These are phyloP conservation scores for Xerocomus nothofagi DNA, from an alignment of 1,284 basidiomycete species.

Conservation along the genomic window DNA sequence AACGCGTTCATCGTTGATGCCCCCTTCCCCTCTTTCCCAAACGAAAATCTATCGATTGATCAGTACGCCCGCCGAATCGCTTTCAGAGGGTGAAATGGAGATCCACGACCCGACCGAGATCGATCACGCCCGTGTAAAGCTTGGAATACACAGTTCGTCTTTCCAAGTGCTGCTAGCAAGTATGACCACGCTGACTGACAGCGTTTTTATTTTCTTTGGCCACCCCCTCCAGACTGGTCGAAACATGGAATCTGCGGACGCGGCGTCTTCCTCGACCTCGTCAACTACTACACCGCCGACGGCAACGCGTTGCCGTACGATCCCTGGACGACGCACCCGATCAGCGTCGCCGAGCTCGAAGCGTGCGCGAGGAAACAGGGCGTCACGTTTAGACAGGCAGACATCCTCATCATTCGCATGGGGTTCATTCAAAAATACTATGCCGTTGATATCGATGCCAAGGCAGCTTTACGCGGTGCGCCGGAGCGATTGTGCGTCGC, in stretches of 20 bases:
- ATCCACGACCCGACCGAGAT: slow-evolving; percentile 52
- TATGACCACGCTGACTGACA: not conserved
- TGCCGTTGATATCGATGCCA: slow-evolving; percentile 44
- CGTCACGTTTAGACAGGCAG: slow-evolving; percentile 56
- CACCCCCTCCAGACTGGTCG: slow-evolving; percentile 59
- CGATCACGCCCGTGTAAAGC: slow-evolving; percentile 48
- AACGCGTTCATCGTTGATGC: not conserved
- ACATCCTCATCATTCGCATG: slow-evolving; percentile 61
- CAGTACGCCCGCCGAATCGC: slow-evolving; percentile 47
- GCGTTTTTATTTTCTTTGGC: not conserved
- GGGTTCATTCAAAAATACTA: slow-evolving; percentile 68
- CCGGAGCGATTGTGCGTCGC: slow-evolving; percentile 52
- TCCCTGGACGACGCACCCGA: slow-evolving; percentile 59
- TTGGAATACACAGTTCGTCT: slow-evolving; percentile 66
- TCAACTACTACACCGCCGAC: slow-evolving; percentile 49
- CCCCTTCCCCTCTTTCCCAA: not conserved
- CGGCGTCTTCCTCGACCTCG: slow-evolving; percentile 67
- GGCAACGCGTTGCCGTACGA: slow-evolving; percentile 55
- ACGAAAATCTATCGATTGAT: not conserved
- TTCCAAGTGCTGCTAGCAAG: not conserved
- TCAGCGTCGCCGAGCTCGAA: slow-evolving; percentile 57
- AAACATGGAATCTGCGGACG: slow-evolving; percentile 73
- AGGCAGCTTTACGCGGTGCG: slow-evolving; percentile 43
- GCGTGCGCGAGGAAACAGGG: slow-evolving; percentile 63
- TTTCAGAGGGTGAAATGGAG: slow-evolving; percentile 48